A percentile compares a stretch with the other conserved stretches of the same genome.
These are phyloP conservation scores for Penicillium lividum DNA, from an alignment of 495 filamentous ascomycete species.

Conservation along the genomic window DNA sequence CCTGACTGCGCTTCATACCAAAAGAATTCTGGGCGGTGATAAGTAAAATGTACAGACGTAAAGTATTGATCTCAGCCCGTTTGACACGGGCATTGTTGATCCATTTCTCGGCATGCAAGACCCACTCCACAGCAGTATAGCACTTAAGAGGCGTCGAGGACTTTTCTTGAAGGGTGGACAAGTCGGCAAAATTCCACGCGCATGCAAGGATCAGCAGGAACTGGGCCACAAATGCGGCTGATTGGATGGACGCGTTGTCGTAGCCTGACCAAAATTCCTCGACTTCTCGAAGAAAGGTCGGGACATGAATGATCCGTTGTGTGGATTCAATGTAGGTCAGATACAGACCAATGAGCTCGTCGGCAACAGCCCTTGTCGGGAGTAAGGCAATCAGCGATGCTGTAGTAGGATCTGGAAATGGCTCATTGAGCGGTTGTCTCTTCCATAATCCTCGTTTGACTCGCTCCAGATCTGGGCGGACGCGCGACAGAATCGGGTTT, in stretches of 20 bases:
- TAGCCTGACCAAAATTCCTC: conserved; percentile 46
- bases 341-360: conserved; percentile 54
- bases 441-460: conserved; percentile 42
- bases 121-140: conserved; percentile 58
- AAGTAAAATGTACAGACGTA: conserved; percentile 62
- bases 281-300: conserved; percentile 58
- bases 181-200: conserved; percentile 49
- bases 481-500: conserved; percentile 38
- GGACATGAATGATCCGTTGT: conserved; percentile 59
- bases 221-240: conserved; percentile 55
- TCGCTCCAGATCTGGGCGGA: conserved; percentile 38
- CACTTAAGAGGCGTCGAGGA: conserved; percentile 50
- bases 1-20: conserved; percentile 54
- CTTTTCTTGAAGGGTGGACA: conserved; percentile 43
- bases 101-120: conserved; percentile 65
- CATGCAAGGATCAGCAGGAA: conserved; percentile 66
- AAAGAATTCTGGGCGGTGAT: conserved; percentile 58
- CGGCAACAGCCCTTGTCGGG: conserved; percentile 46
- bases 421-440: conserved; percentile 32
- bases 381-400: conserved; percentile 35
- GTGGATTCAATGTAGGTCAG: conserved; percentile 56
- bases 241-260: conserved; percentile 30
- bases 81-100: conserved; percentile 56
- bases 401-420: conserved; percentile 36
- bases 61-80: conserved; percentile 51